Conservation (phyloP, 2,329 filamentous ascomycete genomes). For the Fusarium marasasianum region DNA sequence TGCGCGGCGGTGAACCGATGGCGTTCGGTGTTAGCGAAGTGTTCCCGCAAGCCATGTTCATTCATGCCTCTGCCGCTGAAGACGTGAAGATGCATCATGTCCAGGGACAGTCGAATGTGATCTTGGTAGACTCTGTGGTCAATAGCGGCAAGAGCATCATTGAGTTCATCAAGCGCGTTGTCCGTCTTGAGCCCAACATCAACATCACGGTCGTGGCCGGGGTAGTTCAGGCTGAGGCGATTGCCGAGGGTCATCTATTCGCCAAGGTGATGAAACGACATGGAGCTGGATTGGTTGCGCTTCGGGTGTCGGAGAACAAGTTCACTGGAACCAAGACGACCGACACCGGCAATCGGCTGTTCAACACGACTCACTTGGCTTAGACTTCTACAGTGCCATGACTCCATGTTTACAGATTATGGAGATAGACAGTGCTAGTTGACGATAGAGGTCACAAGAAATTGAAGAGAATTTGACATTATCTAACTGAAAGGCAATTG, state of each 20-base stretch:
- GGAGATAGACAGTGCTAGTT: rapidly evolving
- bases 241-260: constrained; percentile 22
- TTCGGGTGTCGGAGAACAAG: constrained; percentile 66
- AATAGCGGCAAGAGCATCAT: constrained; percentile 51
- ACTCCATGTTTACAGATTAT: rapidly evolving
- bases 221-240: constrained; percentile 58
- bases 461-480: background rate
- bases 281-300: constrained; percentile 55
- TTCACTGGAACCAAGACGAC: constrained; percentile 61
- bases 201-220: constrained; percentile 65
- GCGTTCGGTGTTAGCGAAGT: constrained; percentile 65
- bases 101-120: constrained; percentile 48
- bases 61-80: constrained; percentile 53
- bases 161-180: constrained; percentile 45
- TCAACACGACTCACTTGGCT: constrained; percentile 63
- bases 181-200: constrained; percentile 48
- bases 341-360: constrained; percentile 68
- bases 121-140: constrained; percentile 70
- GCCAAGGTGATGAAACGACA: constrained; percentile 26
- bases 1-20: constrained; percentile 71
- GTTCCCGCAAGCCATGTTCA: constrained; percentile 61
- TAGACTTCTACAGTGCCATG: constrained; percentile 13
- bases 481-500: background rate
- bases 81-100: constrained; percentile 58
- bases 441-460: too few relatives aligned